These are phyloP conservation scores for Kwoniella dejecticola DNA, from an alignment of 768 basidiomycete species.

Conservation along the genomic window DNA sequence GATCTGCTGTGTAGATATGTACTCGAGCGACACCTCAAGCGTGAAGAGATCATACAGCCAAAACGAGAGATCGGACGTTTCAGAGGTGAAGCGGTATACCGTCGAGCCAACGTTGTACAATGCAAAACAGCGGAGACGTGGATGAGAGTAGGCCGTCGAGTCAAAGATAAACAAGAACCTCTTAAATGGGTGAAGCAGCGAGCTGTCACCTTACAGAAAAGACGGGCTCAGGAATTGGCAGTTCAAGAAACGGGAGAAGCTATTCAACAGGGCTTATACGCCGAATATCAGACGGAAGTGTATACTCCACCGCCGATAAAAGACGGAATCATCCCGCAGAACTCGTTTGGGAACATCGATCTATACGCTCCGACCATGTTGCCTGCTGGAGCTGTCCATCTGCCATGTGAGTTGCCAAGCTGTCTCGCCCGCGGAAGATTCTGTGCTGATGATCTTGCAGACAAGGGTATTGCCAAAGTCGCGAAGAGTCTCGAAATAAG, in stretches of 20 bases:
- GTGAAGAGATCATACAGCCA: slow-evolving; percentile 81
- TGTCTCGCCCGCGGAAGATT: neutral
- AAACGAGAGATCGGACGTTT: slow-evolving; percentile 79
- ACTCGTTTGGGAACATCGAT: slow-evolving; percentile 95
- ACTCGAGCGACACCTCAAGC: slow-evolving; percentile 80
- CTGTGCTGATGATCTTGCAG: slow-evolving; percentile 56
- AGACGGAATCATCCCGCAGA: slow-evolving; percentile 87
- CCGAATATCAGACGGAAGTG: slow-evolving; percentile 76
- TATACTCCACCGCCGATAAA: slow-evolving; percentile 78
- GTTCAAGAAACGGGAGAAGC: slow-evolving; percentile 61
- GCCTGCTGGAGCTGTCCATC: slow-evolving; percentile 78
- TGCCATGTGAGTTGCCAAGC: slow-evolving; percentile 72
- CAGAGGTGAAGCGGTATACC: slow-evolving; percentile 87
- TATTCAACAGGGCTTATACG: slow-evolving; percentile 84
- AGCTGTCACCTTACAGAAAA: slow-evolving; percentile 74
- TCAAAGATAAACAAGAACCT: slow-evolving; percentile 75
- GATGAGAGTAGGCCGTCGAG: slow-evolving; percentile 79
- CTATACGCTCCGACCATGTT: slow-evolving; percentile 94
- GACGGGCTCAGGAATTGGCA: slow-evolving; percentile 71
- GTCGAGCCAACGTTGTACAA: slow-evolving; percentile 76
- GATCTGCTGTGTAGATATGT: slow-evolving; percentile 65
- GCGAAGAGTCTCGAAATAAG: slow-evolving; percentile 84
- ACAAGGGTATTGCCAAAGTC: slow-evolving; percentile 83
- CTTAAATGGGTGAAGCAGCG: slow-evolving; percentile 87
- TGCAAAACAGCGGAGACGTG: slow-evolving; percentile 92